Evolutionary conservation across 2,329 filamentous ascomycete genomes (phyloP).

Genomic region (Fusarium newnesense): DNA sequence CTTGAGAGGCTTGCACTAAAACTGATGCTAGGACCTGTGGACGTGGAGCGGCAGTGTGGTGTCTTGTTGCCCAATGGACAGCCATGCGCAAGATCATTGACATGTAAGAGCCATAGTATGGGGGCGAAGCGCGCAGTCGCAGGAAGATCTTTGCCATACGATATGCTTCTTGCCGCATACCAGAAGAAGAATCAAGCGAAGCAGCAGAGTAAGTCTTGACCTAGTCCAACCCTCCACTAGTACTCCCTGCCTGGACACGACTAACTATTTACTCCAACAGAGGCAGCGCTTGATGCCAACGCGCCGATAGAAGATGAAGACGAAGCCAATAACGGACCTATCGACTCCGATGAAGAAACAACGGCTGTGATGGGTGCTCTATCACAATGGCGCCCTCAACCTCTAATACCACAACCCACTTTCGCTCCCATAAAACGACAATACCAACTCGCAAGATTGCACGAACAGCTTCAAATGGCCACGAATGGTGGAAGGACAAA

Average conservation of each 20-base stretch:
- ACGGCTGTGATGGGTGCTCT: constrained; percentile 87
- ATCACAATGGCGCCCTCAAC: constrained; percentile 79
- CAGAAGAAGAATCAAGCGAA: constrained; percentile 99
- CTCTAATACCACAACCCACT: constrained; percentile 74
- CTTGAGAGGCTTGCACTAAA: constrained; percentile 23
- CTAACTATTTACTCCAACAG: constrained; percentile 48
- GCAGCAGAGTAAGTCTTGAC: constrained; percentile 80
- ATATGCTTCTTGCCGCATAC: constrained; percentile 88
- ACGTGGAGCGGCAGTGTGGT: constrained; percentile 94
- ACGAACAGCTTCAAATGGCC: constrained; percentile 73
- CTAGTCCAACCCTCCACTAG: not conserved
- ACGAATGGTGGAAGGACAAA: constrained; percentile 73
- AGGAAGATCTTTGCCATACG: constrained; percentile 87
- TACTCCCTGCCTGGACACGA: not conserved
- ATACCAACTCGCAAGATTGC: constrained; percentile 71
- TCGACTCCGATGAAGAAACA: constrained; percentile 96
- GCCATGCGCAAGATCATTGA: constrained; percentile 87
- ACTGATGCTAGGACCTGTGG: constrained; percentile 73
- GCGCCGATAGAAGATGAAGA: constrained; percentile 89
- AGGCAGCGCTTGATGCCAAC: constrained; percentile 94
- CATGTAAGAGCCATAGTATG: constrained; percentile 96
- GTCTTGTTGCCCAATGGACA: constrained; percentile 86
- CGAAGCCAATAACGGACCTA: constrained; percentile 79
- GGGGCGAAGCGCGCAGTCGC: constrained; percentile 90
- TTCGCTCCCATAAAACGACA: constrained; percentile 71